Percentiles rank a stretch among this genome's conserved stretches.
Evolutionary conservation across 75 land plant genomes (phyloP).

Genomic region (Cupressus sempervirens): DNA sequence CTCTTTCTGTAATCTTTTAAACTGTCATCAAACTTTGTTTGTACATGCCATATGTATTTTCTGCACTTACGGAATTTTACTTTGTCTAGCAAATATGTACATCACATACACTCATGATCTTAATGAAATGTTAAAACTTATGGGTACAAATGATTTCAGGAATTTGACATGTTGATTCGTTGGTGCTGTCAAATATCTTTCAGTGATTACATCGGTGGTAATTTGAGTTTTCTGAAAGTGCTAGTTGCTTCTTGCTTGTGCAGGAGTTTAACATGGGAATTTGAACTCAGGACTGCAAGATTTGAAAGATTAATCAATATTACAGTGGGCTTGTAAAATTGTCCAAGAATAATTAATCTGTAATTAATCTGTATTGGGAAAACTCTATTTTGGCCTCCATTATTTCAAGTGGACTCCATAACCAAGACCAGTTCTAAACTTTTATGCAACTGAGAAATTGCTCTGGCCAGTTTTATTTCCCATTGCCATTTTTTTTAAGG

Average conservation of each 20-base stretch:
- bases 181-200: background rate
- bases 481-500: background rate
- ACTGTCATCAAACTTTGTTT: background rate
- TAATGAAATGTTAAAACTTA: background rate
- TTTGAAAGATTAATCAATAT: background rate
- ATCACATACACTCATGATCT: background rate
- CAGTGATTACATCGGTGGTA: background rate
- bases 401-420: background rate
- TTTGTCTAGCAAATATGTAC: background rate
- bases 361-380: background rate
- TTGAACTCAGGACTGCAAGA: background rate
- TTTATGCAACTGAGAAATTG: background rate
- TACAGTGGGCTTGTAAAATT: background rate
- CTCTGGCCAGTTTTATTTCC: background rate
- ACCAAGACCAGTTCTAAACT: background rate
- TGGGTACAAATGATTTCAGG: background rate
- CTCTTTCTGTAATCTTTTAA: background rate
- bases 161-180: background rate
- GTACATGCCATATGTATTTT: background rate
- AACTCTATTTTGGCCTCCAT: background rate
- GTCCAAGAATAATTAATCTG: background rate
- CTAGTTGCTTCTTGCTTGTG: conserved; percentile 1
- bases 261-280: background rate
- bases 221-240: background rate
- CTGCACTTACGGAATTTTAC: background rate